Evolutionary conservation across 2,329 filamentous ascomycete genomes (phyloP).

Genomic region (Aspergillus transmontanensis): DNA sequence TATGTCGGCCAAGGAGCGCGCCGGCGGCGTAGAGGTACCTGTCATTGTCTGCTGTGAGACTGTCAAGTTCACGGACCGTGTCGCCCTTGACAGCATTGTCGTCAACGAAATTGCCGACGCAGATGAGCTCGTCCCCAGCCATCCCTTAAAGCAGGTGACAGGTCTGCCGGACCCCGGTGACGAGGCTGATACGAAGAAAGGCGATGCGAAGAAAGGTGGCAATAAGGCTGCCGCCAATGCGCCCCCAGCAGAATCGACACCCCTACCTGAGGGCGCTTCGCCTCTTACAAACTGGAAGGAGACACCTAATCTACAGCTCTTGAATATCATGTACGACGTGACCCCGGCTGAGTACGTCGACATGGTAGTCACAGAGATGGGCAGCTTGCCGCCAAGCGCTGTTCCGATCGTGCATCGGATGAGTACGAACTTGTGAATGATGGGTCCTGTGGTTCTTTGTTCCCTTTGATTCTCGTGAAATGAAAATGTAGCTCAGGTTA

Average conservation of each 20-base stretch:
- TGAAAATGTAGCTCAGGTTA: constrained; percentile 1
- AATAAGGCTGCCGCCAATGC: constrained; percentile 29
- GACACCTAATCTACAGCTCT: constrained; percentile 61
- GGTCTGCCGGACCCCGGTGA: constrained; percentile 31
- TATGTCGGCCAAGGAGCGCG: constrained; percentile 70
- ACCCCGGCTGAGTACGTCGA: constrained; percentile 85
- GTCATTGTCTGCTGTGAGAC: constrained; percentile 92
- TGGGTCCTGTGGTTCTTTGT: background rate
- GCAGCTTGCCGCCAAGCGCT: constrained; percentile 80
- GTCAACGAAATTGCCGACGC: constrained; percentile 88
- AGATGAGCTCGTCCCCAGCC: constrained; percentile 59
- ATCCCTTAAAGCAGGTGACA: constrained; percentile 35
- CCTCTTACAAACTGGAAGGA: constrained; percentile 59
- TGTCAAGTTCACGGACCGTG: constrained; percentile 89
- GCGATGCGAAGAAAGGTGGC: constrained; percentile 35
- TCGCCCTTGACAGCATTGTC: constrained; percentile 88
- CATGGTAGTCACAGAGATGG: constrained; percentile 89
- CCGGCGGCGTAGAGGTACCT: constrained; percentile 64
- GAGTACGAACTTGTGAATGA: constrained; percentile 44
- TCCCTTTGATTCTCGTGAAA: constrained; percentile 1
- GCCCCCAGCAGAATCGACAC: constrained; percentile 24
- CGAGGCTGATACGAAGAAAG: constrained; percentile 19
- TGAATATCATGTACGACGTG: constrained; percentile 86
- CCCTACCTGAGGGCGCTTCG: constrained; percentile 30
- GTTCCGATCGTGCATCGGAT: constrained; percentile 74